Evolutionary conservation across 495 filamentous ascomycete species (phyloP).

Genomic region (Annulohypoxylon stygium): DNA sequence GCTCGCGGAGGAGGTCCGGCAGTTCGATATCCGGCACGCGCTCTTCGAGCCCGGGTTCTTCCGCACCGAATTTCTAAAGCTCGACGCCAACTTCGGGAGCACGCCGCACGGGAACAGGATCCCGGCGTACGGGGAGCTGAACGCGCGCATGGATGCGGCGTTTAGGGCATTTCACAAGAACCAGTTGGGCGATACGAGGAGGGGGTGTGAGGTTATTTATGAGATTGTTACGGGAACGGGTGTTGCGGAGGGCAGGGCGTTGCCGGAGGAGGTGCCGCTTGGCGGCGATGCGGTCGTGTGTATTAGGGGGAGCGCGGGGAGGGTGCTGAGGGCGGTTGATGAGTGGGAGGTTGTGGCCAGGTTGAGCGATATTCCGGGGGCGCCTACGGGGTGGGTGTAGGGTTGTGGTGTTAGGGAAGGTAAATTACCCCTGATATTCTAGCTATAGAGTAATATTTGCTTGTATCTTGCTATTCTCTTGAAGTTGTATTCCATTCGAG

Average conservation of each 20-base stretch:
- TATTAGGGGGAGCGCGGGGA: constrained; percentile 24
- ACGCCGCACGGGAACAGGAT: constrained; percentile 21
- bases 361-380: constrained; percentile 12
- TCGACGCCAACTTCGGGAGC: constrained; percentile 31
- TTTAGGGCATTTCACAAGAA: constrained; percentile 22
- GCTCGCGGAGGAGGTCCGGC: constrained; percentile 58
- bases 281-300: constrained; percentile 40
- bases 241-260: constrained; percentile 40
- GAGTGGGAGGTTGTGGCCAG: constrained; percentile 26
- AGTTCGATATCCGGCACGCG: constrained; percentile 61
- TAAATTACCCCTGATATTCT: background rate
- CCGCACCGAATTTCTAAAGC: constrained; percentile 60
- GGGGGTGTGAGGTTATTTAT: constrained; percentile 53
- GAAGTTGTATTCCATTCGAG: background rate
- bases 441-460: background rate
- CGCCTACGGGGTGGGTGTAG: constrained; percentile 6
- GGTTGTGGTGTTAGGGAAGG: background rate
- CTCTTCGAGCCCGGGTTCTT: constrained; percentile 67
- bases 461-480: background rate
- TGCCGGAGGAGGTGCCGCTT: constrained; percentile 39
- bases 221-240: constrained; percentile 53
- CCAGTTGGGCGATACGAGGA: constrained; percentile 54
- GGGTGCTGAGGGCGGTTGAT: constrained; percentile 6
- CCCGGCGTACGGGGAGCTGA: constrained; percentile 40
- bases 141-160: background rate